phyloP scores from a whole-genome alignment of 129 eudicot genomes.

The Kitagawia praeruptora region DNA sequence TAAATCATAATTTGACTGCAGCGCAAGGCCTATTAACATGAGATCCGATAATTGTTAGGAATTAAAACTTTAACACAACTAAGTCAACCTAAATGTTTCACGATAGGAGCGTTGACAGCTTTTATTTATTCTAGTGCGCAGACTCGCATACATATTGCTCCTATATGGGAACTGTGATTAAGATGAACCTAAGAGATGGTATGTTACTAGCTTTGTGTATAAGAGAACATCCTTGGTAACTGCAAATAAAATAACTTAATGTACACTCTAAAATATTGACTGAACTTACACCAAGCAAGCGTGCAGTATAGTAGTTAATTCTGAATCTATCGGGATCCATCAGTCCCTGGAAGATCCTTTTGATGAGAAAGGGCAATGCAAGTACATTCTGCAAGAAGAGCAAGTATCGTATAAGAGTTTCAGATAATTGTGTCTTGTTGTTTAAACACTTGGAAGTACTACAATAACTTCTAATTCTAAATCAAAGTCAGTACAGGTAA shows the following conservation, averaged over 20 bases:
- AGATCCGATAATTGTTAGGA: neutral
- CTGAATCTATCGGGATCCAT: constrained; percentile 33
- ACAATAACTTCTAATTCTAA: neutral
- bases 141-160: neutral
- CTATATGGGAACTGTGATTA: neutral
- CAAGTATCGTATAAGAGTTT: neutral
- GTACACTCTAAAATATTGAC: neutral
- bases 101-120: neutral
- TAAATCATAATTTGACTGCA: neutral
- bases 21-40: neutral
- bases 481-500: neutral
- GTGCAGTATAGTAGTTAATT: constrained; percentile 22
- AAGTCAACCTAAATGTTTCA: neutral
- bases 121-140: neutral
- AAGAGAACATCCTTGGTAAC: neutral
- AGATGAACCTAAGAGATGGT: neutral
- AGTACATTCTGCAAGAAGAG: constrained; percentile 15
- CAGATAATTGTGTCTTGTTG: neutral
- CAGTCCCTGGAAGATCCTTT: constrained; percentile 17
- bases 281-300: constrained; percentile 29
- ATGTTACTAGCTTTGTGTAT: neutral
- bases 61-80: neutral
- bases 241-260: neutral
- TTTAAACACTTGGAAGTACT: neutral
- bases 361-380: constrained; percentile 18